A percentile compares a stretch with the other conserved stretches of the same genome.
These are phyloP conservation scores for Tetracentron sinense DNA, from an alignment of 164 flowering plant genomes.

Conservation along the genomic window DNA sequence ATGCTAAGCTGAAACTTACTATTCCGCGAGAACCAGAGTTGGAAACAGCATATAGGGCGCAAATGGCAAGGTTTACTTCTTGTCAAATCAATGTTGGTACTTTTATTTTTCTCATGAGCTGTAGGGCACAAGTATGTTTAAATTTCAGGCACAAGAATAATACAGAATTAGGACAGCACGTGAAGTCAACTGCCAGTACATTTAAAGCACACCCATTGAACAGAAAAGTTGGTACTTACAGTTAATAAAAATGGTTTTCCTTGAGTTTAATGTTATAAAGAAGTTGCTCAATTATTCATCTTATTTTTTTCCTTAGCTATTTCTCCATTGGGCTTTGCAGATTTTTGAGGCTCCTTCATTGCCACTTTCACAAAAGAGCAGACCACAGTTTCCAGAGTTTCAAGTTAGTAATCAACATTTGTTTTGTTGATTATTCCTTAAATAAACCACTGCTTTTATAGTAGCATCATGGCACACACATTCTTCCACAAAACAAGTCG, in stretches of 20 bases:
- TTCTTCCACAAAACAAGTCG: too few species aligned
- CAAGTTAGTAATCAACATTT: constrained; percentile 44
- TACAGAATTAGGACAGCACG: constrained; percentile 29
- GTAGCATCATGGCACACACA: background rate
- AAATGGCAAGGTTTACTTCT: constrained; percentile 55
- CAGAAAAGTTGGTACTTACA: constrained; percentile 60
- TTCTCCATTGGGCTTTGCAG: constrained; percentile 28
- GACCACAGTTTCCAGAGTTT: constrained; percentile 67
- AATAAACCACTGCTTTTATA: background rate
- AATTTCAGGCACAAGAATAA: constrained; percentile 50
- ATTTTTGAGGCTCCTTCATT: constrained; percentile 76
- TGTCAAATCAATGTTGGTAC: too few species aligned
- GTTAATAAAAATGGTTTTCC: background rate
- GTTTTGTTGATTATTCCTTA: constrained; percentile 3
- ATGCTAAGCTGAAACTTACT: constrained; percentile 52
- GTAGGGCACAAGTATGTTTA: background rate
- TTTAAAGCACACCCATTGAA: constrained; percentile 90
- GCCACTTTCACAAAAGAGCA: constrained; percentile 56
- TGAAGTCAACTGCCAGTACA: constrained; percentile 24
- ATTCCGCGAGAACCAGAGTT: constrained; percentile 87
- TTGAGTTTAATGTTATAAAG: too few species aligned
- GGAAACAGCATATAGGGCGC: constrained; percentile 76
- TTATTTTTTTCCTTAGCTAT: background rate
- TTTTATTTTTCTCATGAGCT: constrained; percentile 6
- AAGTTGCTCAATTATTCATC: background rate